Evolutionary conservation across 495 filamentous ascomycete genomes (phyloP).

Genomic region (Trichoderma gamsii): DNA sequence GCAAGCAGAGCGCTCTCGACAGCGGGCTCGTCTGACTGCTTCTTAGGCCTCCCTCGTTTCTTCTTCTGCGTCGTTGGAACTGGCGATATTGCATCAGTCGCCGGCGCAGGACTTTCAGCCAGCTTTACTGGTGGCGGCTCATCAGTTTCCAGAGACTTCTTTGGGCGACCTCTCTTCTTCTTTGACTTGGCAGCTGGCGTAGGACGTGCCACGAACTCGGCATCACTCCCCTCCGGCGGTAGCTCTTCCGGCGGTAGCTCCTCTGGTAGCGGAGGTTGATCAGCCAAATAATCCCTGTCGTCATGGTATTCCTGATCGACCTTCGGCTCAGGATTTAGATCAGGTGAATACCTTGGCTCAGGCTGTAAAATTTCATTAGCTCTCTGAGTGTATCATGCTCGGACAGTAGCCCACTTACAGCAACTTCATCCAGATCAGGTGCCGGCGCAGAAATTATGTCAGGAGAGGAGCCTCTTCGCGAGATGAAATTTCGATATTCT

Average conservation of each 20-base stretch:
- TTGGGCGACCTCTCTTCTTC: constrained; percentile 16
- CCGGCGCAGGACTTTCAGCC: not conserved
- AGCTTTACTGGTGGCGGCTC: not conserved
- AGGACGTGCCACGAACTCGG: not conserved
- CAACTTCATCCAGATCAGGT: not conserved
- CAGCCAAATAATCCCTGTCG: not conserved
- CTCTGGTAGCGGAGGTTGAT: not conserved
- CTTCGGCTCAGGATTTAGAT: not conserved
- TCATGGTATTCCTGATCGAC: not conserved
- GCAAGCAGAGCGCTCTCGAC: not conserved
- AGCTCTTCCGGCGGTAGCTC: not conserved
- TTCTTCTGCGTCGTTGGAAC: constrained; percentile 10
- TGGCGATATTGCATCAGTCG: not conserved
- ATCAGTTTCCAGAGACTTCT: constrained; percentile 6
- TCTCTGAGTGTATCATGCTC: not conserved
- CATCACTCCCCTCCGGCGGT: not conserved
- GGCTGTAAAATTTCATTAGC: not conserved
- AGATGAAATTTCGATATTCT: not conserved
- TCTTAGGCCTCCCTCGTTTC: constrained; percentile 12
- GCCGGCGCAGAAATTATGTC: not conserved
- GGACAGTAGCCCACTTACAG: not conserved
- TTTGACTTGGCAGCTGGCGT: constrained; percentile 9
- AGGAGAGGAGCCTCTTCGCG: constrained; percentile 8
- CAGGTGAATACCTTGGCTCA: not conserved
- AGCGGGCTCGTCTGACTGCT: not conserved